Conservation (phyloP, 768 basidiomycete species). For the Crassisporium funariophilum region DNA sequence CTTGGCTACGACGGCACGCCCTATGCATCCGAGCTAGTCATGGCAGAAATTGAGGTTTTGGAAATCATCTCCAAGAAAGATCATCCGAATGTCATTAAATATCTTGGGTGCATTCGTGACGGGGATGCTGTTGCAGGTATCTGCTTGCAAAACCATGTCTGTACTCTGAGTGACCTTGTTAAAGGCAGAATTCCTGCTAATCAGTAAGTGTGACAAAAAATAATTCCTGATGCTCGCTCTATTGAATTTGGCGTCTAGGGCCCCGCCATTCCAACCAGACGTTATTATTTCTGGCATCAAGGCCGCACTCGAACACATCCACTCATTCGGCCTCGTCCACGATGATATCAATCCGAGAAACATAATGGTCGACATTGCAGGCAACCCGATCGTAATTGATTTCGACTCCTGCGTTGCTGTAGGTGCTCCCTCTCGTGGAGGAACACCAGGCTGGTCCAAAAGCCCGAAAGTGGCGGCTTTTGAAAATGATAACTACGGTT, state of each 20-base stretch:
- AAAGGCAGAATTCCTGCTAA: conserved; percentile 6
- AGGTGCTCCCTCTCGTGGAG: conserved; percentile 12
- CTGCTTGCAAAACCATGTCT: conserved; percentile 14
- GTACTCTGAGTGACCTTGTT: conserved; percentile 11
- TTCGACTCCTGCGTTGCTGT: conserved; percentile 22
- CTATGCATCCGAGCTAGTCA: conserved; percentile 5
- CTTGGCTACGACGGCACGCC: conserved; percentile 11
- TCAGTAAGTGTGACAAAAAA: conserved; percentile 7
- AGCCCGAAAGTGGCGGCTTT: conserved; percentile 9
- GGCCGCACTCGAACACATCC: conserved; percentile 21
- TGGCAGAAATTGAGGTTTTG: conserved; percentile 15
- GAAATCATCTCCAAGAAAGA: conserved; percentile 15
- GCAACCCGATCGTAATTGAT: conserved; percentile 25
- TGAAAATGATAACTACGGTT: conserved; percentile 15
- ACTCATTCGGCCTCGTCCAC: conserved; percentile 25
- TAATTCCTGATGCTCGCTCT: neutral
- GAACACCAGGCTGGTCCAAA: conserved; percentile 18
- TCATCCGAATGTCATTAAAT: conserved; percentile 23
- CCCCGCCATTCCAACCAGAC: conserved; percentile 12
- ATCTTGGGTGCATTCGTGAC: conserved; percentile 21
- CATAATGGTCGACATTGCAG: conserved; percentile 25
- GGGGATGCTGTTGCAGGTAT: conserved; percentile 16
- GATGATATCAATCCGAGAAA: conserved; percentile 28
- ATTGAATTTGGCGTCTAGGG: conserved; percentile 1
- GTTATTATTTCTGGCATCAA: conserved; percentile 13